Percentiles rank a stretch among this genome's conserved stretches.
Evolutionary conservation across 2,329 filamentous ascomycete species (phyloP).

Genomic region (Emergomyces pasteurianus): DNA sequence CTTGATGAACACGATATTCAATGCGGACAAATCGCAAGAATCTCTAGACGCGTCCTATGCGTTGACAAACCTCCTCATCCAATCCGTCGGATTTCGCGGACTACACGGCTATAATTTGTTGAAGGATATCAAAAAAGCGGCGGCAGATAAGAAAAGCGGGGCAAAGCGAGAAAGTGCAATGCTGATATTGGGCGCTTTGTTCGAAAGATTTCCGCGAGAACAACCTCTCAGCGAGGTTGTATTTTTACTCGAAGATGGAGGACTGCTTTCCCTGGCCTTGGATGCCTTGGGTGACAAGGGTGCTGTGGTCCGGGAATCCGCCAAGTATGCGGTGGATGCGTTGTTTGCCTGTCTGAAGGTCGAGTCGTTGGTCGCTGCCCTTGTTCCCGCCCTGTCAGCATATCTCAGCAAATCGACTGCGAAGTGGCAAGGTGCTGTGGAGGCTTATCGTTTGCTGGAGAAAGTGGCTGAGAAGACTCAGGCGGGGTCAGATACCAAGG

Average conservation of each 20-base stretch:
- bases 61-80: constrained; percentile 51
- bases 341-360: constrained; percentile 67
- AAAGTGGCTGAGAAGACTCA: constrained; percentile 93
- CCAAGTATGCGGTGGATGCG: constrained; percentile 86
- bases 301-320: constrained; percentile 74
- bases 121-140: constrained; percentile 60
- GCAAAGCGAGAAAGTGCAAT: constrained; percentile 79
- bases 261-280: constrained; percentile 58
- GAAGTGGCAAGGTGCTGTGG: constrained; percentile 96
- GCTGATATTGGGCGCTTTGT: constrained; percentile 85
- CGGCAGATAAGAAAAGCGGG: constrained; percentile 85
- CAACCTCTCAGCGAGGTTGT: constrained; percentile 69
- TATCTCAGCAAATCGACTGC: constrained; percentile 77
- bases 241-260: constrained; percentile 70
- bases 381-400: constrained; percentile 61
- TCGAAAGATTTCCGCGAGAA: constrained; percentile 73
- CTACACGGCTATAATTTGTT: constrained; percentile 51
- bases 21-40: constrained; percentile 53
- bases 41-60: constrained; percentile 58
- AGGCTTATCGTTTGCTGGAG: constrained; percentile 71
- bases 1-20: constrained; percentile 56
- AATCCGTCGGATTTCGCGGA: constrained; percentile 53
- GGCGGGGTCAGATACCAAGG: constrained; percentile 69
- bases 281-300: constrained; percentile 87
- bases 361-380: constrained; percentile 70